Evolutionary conservation across 768 basidiomycete species (phyloP).

Genomic region (Collybia nuda): DNA sequence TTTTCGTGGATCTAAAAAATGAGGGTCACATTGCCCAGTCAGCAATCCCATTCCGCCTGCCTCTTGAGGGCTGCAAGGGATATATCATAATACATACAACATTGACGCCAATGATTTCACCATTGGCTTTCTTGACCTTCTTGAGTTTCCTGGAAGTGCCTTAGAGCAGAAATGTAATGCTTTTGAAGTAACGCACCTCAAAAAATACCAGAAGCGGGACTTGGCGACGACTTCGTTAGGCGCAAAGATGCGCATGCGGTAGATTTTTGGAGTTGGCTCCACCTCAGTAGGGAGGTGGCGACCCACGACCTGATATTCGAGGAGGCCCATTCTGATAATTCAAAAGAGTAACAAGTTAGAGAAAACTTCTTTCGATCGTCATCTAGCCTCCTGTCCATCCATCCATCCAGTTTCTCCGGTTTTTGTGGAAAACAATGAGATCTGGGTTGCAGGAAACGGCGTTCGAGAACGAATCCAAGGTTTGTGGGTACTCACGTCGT

Average conservation of each 20-base stretch:
- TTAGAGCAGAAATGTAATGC: background rate
- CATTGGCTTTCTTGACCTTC: constrained; percentile 99
- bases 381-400: no score
- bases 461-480: no score
- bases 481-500: constrained; percentile 29
- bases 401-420: constrained; percentile 24
- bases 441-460: no score
- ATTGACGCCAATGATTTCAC: constrained; percentile 98
- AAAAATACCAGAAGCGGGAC: constrained; percentile 99
- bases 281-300: constrained; percentile 94
- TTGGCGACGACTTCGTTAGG: constrained; percentile 99
- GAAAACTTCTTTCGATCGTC: no score
- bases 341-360: background rate
- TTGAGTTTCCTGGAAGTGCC: constrained; percentile 74
- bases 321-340: constrained; percentile 68
- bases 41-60: constrained; percentile 78
- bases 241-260: constrained; percentile 99
- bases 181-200: constrained; percentile 56
- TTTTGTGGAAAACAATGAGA: constrained; percentile 8
- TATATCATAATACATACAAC: constrained; percentile 76
- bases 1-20: constrained; percentile 89
- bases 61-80: constrained; percentile 82
- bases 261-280: constrained; percentile 96
- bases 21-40: constrained; percentile 34
- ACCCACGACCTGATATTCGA: constrained; percentile 96